phyloP scores from a whole-genome alignment of 2,329 filamentous ascomycete genomes.

The Fusarium incarnatum region DNA sequence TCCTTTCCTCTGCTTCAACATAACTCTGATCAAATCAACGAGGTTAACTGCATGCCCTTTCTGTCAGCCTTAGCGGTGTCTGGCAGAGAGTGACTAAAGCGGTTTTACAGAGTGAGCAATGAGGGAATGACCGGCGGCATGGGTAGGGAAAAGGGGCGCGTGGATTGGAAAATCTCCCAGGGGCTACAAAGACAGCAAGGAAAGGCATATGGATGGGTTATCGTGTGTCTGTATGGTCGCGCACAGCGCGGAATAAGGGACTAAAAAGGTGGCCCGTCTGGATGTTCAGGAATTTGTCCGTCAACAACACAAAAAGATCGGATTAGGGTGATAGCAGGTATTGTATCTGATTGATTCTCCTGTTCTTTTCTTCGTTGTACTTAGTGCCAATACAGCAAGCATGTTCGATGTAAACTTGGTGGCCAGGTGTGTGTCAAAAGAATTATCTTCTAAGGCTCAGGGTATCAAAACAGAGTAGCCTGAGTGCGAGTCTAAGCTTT shows the following conservation, averaged over 20 bases:
- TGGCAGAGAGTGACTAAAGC: constrained; percentile 8
- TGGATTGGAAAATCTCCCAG: constrained; percentile 47
- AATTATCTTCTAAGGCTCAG: background rate
- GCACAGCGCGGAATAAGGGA: constrained; percentile 8
- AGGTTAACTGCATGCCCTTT: constrained; percentile 5
- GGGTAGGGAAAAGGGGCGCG: constrained; percentile 20
- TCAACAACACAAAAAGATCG: constrained; percentile 31
- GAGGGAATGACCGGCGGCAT: constrained; percentile 10
- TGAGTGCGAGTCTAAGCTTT: background rate
- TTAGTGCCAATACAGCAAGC: constrained; percentile 33
- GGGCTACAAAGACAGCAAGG: constrained; percentile 43
- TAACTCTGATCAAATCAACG: constrained; percentile 4
- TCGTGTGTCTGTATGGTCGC: constrained; percentile 28
- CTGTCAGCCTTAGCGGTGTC: background rate
- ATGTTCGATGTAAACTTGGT: constrained; percentile 8
- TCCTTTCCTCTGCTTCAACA: constrained; percentile 24
- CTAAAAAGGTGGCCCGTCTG: constrained; percentile 31
- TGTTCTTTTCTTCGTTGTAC: constrained; percentile 41
- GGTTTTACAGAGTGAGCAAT: constrained; percentile 7
- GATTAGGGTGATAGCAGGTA: constrained; percentile 21
- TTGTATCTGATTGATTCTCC: constrained; percentile 37
- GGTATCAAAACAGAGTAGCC: background rate
- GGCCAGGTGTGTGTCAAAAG: background rate
- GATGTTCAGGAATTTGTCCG: constrained; percentile 41
- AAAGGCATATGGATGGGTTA: constrained; percentile 34